Conservation (phyloP, 2,329 filamentous ascomycete species). For the Colletotrichum magnum region DNA sequence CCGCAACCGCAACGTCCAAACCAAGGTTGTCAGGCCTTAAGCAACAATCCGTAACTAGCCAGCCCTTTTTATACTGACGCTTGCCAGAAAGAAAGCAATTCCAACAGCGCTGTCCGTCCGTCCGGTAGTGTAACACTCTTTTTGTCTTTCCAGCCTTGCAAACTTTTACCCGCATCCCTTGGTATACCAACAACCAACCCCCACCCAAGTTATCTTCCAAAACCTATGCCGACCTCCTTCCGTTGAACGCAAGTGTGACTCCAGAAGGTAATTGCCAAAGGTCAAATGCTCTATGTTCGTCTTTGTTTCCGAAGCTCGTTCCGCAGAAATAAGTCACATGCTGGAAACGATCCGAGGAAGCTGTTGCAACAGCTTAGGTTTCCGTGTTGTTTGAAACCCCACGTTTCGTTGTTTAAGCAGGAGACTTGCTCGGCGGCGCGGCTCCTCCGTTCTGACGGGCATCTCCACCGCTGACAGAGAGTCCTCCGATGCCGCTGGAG, state of each 20-base stretch:
- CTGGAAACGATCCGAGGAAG: constrained; percentile 46
- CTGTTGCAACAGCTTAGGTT: constrained; percentile 45
- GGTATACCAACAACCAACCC: constrained; percentile 46
- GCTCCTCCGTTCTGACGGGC: constrained; percentile 73
- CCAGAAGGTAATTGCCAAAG: constrained; percentile 60
- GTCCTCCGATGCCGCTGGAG: constrained; percentile 78
- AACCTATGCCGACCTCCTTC: constrained; percentile 53
- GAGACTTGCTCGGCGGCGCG: constrained; percentile 71
- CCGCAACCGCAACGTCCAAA: constrained; percentile 50
- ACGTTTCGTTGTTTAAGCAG: constrained; percentile 59
- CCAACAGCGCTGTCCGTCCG: constrained; percentile 45
- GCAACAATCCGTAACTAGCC: constrained; percentile 41
- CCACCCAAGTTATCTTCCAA: constrained; percentile 59
- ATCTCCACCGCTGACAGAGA: constrained; percentile 78
- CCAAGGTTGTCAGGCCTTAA: constrained; percentile 38
- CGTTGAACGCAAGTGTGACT: constrained; percentile 57
- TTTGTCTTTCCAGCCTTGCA: constrained; percentile 60
- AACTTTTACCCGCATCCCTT: constrained; percentile 52
- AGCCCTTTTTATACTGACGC: constrained; percentile 42
- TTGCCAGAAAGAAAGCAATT: constrained; percentile 47
- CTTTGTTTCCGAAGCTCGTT: constrained; percentile 56
- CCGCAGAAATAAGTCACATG: constrained; percentile 44
- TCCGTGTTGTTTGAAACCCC: constrained; percentile 26
- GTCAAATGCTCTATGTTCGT: constrained; percentile 61
- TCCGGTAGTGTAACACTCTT: constrained; percentile 49